Conservation (phyloP, 495 filamentous ascomycete genomes). For the Tuber brumale region DNA sequence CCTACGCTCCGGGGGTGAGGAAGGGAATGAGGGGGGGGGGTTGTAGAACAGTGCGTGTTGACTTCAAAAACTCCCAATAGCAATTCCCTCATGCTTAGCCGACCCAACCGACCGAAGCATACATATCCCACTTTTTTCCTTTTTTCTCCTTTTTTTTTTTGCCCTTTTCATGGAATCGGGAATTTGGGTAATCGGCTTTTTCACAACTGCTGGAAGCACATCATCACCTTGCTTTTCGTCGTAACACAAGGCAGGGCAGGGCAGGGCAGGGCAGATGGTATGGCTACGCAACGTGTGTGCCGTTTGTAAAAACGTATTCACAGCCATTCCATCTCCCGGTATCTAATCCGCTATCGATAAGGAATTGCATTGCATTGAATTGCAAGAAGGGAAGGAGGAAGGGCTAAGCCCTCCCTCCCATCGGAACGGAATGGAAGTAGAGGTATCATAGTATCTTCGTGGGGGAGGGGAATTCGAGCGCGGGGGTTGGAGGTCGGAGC, state of each 20-base stretch:
- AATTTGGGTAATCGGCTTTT: not conserved
- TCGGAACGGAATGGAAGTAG: constrained; percentile 2
- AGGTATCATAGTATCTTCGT: not conserved
- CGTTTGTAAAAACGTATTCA: constrained; percentile 6
- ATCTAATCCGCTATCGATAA: constrained; percentile 3
- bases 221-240: not conserved
- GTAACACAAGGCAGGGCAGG: not conserved
- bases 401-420: not conserved
- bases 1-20: not conserved
- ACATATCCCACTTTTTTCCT: not conserved
- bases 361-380: not conserved
- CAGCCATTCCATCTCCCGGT: not conserved
- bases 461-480: not conserved
- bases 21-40: not conserved
- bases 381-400: not conserved
- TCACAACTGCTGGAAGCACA: not conserved
- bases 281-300: not conserved
- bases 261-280: not conserved
- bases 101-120: not conserved
- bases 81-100: constrained; percentile 3
- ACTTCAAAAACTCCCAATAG: constrained; percentile 3
- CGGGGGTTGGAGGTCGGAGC: not conserved
- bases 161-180: not conserved
- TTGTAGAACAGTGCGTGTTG: not conserved
- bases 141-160: not conserved